Base-by-base conservation (phyloP, 192 early-diverging fungal genomes). In the Backusella mclennaniae region DNA sequence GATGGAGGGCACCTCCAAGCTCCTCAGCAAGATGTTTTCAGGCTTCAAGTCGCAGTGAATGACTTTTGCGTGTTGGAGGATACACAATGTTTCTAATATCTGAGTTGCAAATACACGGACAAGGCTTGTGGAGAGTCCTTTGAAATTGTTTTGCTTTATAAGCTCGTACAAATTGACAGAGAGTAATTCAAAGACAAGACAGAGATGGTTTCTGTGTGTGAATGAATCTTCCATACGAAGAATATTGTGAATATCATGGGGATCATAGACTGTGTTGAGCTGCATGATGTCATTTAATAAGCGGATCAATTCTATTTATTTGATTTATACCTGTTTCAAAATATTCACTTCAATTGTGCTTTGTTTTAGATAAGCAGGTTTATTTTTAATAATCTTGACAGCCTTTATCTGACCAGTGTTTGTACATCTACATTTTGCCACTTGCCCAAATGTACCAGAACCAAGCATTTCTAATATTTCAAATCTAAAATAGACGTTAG, bases 1-100 rank as follows among this genome's bases (percentile, higher is more conserved):
- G 81, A 99, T 94, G 4, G 89, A 89, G 0, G 97, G 95, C 41
- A 92, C 92, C 75, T 96, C 93, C 75, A 95, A 84, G 71, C 94
- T 91, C 80, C 93, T 94, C 41, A 99, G 86, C 70, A 99, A 78
- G 49, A 98, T 95, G 78, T 99, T 99, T 83, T 99, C 97, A 3
- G 98, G 97, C 79, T 99, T 99, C 56, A 99, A 87, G 85, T 99
- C 98, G 71, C 96, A 96, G 79, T 99, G 98, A 70, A 99, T 98
- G 29, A 98, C 92, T 26, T 92, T 87, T 0, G 95, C 95, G 81
- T 92, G 87, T 81, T 90, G 93, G 21, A 98, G 80, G 11, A 98
- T 84, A 42, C 88, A 90, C 74, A 99, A 86, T 1, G 95, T 89
- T 80, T 98, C 96, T 68, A 99, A 85, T 35, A 99, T 91, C 82